phyloP scores from a whole-genome alignment of 1,139 yeast species.

The Lodderomyces orthopsilosis region DNA sequence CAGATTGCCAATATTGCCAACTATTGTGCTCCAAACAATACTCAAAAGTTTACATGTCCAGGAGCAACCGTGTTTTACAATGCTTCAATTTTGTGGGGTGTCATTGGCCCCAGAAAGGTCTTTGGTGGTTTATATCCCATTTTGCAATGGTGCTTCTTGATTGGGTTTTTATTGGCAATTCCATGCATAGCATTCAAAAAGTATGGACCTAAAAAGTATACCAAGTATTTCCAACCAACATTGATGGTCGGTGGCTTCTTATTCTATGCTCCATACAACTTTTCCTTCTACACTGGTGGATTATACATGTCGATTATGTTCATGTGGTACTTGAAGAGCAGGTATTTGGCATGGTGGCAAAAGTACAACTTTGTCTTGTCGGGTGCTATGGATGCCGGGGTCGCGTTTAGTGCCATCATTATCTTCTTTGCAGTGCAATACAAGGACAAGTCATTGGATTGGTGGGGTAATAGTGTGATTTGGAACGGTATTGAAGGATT shows the following conservation, averaged over 20 bases:
- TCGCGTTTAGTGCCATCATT: slow-evolving; percentile 49
- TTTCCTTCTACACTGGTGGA: slow-evolving; percentile 47
- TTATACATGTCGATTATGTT: slow-evolving; percentile 40
- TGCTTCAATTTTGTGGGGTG: slow-evolving; percentile 63
- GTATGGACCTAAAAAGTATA: slow-evolving; percentile 27
- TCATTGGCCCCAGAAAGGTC: slow-evolving; percentile 55
- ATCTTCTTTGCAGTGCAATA: slow-evolving; percentile 56
- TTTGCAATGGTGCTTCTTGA: slow-evolving; percentile 50
- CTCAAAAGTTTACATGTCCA: slow-evolving; percentile 49
- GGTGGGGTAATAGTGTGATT: slow-evolving; percentile 62
- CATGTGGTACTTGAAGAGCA: slow-evolving; percentile 45
- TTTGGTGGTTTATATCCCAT: slow-evolving; percentile 48
- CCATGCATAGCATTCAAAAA: slow-evolving; percentile 41
- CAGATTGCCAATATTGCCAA: slow-evolving; percentile 24
- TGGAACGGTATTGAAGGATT: slow-evolving; percentile 39
- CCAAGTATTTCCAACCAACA: slow-evolving; percentile 44
- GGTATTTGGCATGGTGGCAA: slow-evolving; percentile 54
- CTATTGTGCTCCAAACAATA: slow-evolving; percentile 37
- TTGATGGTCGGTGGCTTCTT: slow-evolving; percentile 39
- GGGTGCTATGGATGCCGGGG: slow-evolving; percentile 51
- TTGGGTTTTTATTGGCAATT: slow-evolving; percentile 49
- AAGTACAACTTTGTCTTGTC: slow-evolving; percentile 56
- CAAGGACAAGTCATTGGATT: slow-evolving; percentile 34
- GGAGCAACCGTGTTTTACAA: slow-evolving; percentile 44
- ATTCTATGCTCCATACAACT: slow-evolving; percentile 48